phyloP scores from a whole-genome alignment of 1,284 basidiomycete species.

The Naganishia cerealis region DNA sequence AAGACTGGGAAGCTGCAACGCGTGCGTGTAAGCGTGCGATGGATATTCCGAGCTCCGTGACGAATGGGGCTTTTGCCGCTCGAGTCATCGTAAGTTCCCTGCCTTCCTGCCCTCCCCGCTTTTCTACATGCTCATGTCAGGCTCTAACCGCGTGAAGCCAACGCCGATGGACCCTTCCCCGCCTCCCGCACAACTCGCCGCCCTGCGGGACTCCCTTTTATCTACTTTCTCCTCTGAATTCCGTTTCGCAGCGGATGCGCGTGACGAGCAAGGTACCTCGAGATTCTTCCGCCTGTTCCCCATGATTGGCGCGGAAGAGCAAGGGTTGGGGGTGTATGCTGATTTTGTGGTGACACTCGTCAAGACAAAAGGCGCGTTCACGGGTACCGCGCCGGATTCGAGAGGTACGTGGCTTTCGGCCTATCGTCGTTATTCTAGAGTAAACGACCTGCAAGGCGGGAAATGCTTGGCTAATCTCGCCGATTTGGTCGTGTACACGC shows the following conservation, averaged over 20 bases:
- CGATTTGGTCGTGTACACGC: constrained; percentile 9
- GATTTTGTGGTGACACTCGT: constrained; percentile 90
- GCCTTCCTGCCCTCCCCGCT: constrained; percentile 34
- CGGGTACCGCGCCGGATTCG: constrained; percentile 67
- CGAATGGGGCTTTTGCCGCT: constrained; percentile 81
- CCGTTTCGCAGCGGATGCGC: constrained; percentile 69
- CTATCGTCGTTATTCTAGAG: constrained; percentile 52
- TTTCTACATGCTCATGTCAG: neutral
- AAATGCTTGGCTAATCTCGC: constrained; percentile 26
- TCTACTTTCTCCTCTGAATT: constrained; percentile 77
- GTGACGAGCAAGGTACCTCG: constrained; percentile 80
- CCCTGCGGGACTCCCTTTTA: constrained; percentile 73
- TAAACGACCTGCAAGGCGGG: neutral
- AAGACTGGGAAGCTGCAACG: constrained; percentile 94
- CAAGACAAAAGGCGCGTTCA: constrained; percentile 59
- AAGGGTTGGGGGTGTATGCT: constrained; percentile 91
- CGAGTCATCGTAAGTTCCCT: constrained; percentile 69
- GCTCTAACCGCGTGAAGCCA: constrained; percentile 61
- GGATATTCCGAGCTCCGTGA: constrained; percentile 73
- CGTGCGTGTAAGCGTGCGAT: constrained; percentile 86
- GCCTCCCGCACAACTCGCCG: constrained; percentile 76
- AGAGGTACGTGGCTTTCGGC: constrained; percentile 53
- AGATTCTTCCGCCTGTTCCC: constrained; percentile 97
- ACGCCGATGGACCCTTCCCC: constrained; percentile 82
- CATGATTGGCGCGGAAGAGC: constrained; percentile 67